These are phyloP conservation scores for Aureobasidium pullulans DNA, from an alignment of 2,329 filamentous ascomycete species.

Conservation along the genomic window DNA sequence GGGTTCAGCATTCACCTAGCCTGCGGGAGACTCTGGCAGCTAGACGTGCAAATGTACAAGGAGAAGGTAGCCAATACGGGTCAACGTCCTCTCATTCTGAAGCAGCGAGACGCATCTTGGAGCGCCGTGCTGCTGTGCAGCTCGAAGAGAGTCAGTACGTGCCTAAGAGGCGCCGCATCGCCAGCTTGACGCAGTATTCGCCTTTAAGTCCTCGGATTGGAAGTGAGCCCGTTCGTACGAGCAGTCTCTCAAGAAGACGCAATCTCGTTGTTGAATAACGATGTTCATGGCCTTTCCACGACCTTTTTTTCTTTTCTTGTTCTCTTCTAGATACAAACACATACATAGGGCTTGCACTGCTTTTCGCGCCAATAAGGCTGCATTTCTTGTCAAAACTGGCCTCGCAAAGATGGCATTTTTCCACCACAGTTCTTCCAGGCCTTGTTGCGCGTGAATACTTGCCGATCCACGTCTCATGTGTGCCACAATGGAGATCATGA, in stretches of 20 bases:
- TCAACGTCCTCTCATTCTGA: background rate
- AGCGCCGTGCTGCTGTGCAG: conserved; percentile 5
- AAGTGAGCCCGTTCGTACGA: conserved; percentile 13
- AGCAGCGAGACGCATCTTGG: conserved; percentile 5
- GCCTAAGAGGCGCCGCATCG: conserved; percentile 15
- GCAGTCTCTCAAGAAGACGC: conserved; percentile 17
- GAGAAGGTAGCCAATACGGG: background rate
- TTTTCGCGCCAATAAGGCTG: background rate
- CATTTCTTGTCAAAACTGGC: background rate
- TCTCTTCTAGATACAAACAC: conserved; percentile 13
- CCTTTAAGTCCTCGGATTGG: conserved; percentile 16
- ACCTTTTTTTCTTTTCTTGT: background rate
- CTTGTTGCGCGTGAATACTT: background rate
- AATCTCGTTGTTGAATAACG: conserved; percentile 18
- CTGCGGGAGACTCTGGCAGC: conserved; percentile 19
- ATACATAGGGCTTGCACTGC: conserved; percentile 4
- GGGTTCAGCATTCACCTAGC: conserved; percentile 15
- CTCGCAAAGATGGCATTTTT: background rate
- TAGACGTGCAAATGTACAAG: conserved; percentile 15
- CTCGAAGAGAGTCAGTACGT: conserved; percentile 9
- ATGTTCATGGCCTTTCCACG: conserved; percentile 7
- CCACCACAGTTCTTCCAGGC: background rate
- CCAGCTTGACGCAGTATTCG: conserved; percentile 12
- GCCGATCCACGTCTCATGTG: background rate
- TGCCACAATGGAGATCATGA: background rate